Evolutionary conservation across 371 early-diverging fungal genomes (phyloP), one percentile per base, ranked within the genome.

Genomic region (Saksenaea oblongispora): DNA sequence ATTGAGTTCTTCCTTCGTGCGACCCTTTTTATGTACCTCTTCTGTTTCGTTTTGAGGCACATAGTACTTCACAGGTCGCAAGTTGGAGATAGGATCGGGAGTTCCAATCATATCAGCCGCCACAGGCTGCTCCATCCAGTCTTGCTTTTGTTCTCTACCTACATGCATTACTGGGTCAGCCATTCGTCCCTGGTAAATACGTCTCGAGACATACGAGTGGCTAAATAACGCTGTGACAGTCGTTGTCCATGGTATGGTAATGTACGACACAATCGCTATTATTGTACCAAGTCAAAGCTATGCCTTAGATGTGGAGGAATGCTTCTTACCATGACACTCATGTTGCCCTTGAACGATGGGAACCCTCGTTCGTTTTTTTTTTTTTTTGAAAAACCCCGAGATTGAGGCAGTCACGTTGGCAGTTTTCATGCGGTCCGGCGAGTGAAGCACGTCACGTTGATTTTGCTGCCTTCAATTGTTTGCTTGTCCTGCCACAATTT

Each of bases 81-180:
- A 72, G 67, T 91, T 91, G 26, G 89, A 89, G 15, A 90, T 68
- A 17, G 90, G 84, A 64, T 89, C 86, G 3, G 91, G 90, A 36
- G 83, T 84, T 2, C 91, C 90, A 28, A 89, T 86, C 66, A 91
- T 79, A 55, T 82, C 83, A 13, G 75, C 73, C 31, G 67, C 74
- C 11, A 79, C 74, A 37, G 80, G 77, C 28, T 64, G 47, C 57
- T 10, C 51, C 51, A 47, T 47, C 51, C 51, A 47, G 22, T 47
- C 51, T 47, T 47, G 51, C 24, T 47, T 47, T 47, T n/a, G 18
- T 22, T 22, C 51, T 47, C 51, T 47, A 47, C 51, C 51, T 47
- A 47, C n/a, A 14, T n/a, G n/a, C 39, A 11, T 14, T 3, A 11
- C 15, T n/a, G 11, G 15, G 1, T 39, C 1, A 39, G 39, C 2